A percentile compares a stretch with the other conserved stretches of the same genome.
phyloP scores from a whole-genome alignment of 176 grass and related monocot species.

The Triticum dicoccoides region DNA sequence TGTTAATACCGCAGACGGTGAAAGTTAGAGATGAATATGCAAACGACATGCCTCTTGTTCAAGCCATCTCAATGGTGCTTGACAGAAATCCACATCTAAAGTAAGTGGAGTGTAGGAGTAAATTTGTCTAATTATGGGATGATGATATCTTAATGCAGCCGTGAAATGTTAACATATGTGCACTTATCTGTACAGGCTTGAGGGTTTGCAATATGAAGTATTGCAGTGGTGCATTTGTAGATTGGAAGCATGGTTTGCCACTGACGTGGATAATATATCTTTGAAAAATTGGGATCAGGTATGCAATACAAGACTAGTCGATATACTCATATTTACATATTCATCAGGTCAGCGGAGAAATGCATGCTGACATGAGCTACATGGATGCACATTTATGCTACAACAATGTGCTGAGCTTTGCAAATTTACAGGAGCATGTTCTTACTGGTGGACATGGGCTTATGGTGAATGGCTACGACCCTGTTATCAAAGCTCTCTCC shows the following conservation, averaged over 20 bases:
- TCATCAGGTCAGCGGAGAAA: not conserved
- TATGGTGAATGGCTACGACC: conserved; percentile 96
- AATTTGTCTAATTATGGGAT: not conserved
- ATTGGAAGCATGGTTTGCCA: conserved; percentile 98
- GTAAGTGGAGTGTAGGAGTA: conserved; percentile 33
- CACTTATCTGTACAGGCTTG: conserved; percentile 49
- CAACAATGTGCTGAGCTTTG: not conserved
- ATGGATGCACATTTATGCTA: not conserved
- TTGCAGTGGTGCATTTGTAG: conserved; percentile 97
- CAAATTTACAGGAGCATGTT: conserved; percentile 87
- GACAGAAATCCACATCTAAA: conserved; percentile 74
- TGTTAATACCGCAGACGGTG: conserved; percentile 59
- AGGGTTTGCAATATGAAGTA: conserved; percentile 83
- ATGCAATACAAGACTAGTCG: not conserved
- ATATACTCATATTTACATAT: not conserved
- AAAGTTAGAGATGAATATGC: conserved; percentile 84
- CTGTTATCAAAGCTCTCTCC: conserved; percentile 91
- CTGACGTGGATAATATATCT: conserved; percentile 85
- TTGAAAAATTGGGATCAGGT: conserved; percentile 99
- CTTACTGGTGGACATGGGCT: conserved; percentile 97
- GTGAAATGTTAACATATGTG: conserved; percentile 12
- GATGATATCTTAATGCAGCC: not conserved
- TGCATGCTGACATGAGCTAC: not conserved
- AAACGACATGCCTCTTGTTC: conserved; percentile 83
- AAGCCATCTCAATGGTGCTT: conserved; percentile 89